Base-by-base conservation (phyloP, 2,329 filamentous ascomycete species). In the Coniochaeta ligniaria region DNA sequence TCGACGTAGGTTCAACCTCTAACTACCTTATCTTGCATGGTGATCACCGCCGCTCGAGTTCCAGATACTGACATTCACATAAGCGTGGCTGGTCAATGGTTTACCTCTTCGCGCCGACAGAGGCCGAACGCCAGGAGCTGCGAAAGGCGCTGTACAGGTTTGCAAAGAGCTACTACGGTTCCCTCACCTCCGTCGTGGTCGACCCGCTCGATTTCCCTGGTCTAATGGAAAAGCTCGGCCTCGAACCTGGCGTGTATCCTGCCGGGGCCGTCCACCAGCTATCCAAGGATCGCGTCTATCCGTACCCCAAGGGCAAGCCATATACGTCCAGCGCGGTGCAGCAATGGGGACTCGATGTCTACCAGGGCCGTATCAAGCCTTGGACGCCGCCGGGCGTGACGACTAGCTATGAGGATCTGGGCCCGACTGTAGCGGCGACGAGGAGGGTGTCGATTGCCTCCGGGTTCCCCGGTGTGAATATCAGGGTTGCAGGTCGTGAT, bases 321-420 rank as follows among this genome's bases (percentile, higher is more conserved):
- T 31, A 70, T 33, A 69, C 66, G 17, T 63, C 72, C 52, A 68
- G 66, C 24, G 62, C 67, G 16, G 57, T 76, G 38, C 71, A 73
- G 62, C 64, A 67, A 52, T 76, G 72, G 72, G 73, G 73, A 1
- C 60, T 75, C 14, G 73, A 75, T 31, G 73, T 76, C 16, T 75
- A 71, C 66, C 71, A 75, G 58, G 73, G 71, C 3, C 64, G 70
- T 7, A 63, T 75, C 55, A 71, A 70, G 63, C 70, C 73, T 2
- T 76, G 72, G 74, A 67, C 64, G 24, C 69, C 68, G 73, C 66
- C 64, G 20, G 69, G 68, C 36, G 66, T 66, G 26, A 66, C 65
- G 11, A 64, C 67, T 1, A 64, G 63, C 12, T 64, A 66, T 24
- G 64, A 68, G 1, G 63, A 69, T 47, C 1, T 63, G 68, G 36